Conservation (phyloP, 169 alveolate species). For the Plasmodium gaboni region DNA sequence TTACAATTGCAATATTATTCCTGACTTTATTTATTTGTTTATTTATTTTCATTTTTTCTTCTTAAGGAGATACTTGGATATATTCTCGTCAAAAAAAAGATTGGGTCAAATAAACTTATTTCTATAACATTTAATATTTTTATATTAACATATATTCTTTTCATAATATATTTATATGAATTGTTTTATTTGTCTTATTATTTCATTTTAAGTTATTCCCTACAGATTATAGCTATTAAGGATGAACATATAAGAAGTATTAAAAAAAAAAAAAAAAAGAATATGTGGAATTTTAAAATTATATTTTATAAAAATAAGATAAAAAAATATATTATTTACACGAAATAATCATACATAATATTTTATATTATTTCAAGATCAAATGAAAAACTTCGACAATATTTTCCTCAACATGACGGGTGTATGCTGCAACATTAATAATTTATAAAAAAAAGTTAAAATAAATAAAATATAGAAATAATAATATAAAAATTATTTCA, state of each 20-base stretch:
- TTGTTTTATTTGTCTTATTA: slow-evolving; percentile 1
- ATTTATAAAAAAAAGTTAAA: slow-evolving; percentile 12
- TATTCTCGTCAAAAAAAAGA: slow-evolving; percentile 56
- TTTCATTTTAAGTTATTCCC: slow-evolving; percentile 6
- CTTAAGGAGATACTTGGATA: slow-evolving; percentile 59
- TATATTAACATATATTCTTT: not conserved
- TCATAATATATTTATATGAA: not conserved
- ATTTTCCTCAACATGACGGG: slow-evolving; percentile 40
- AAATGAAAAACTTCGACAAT: slow-evolving; percentile 33
- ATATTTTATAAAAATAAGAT: too few species aligned
- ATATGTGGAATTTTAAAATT: too few species aligned
- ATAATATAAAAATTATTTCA: not conserved
- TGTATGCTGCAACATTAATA: slow-evolving; percentile 6
- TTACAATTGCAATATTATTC: not conserved
- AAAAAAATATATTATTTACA: too few species aligned
- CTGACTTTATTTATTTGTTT: not conserved
- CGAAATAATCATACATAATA: not conserved
- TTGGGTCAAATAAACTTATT: slow-evolving; percentile 26
- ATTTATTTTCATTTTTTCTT: not conserved
- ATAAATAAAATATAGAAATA: slow-evolving; percentile 7
- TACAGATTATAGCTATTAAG: slow-evolving; percentile 61
- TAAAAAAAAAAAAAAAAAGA: too few species aligned
- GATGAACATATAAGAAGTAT: slow-evolving; percentile 45
- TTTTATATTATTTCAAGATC: not conserved
- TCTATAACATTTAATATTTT: not conserved